Evolutionary conservation across 805 yeast species (phyloP), one percentile per base, ranked within the genome.

Genomic region (Suhomyces xylopsoci): DNA sequence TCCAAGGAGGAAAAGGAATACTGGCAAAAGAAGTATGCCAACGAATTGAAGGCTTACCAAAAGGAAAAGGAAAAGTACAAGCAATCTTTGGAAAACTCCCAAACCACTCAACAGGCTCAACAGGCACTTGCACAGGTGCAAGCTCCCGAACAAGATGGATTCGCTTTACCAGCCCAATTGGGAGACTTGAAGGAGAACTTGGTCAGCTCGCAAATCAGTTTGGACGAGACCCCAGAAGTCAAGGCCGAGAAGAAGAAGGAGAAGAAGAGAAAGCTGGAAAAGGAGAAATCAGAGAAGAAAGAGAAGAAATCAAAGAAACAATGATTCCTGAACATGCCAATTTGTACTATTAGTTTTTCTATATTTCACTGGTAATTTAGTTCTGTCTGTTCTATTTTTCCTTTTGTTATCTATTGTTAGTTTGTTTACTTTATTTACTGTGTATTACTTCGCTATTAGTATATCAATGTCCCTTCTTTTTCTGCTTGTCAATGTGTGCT

Each of bases 401-500:
- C 32, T 34, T 15, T 30, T 32, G 20, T 17, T 36, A 36, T 17
- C 41, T 36, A 15, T 38, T 42, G 19, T 26, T 48, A 4, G 17
- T 15, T 36, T 44, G 44, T 24, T 17, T 34, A 14, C 22, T 38
- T n/a, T 10, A 15, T 36, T 36, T 36, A 36, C 41, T 36, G 26
- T 20, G 46, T 45, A 36, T 28, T 46, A 19, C 25, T 22, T 42
- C 24, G 15, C 30, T 49, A 36, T 49, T 45, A 47, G 40, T 30
- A 15, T 41, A 14, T 22, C 38, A 84, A 66, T 76, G 78, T 50
- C 92, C 91, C 77, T 86, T 87, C 83, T 87, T 88, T 85, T 92
- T 94, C 71, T 92, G 98, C 68, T 89, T 90, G 43, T 82, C 83
- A 55, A 91, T 82, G 65, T 93, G 98, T 1, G 96, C 96, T 57